Percentiles rank a stretch among this genome's conserved stretches.
phyloP scores from a whole-genome alignment of 2,329 filamentous ascomycete species.

The Penicillium sp. region DNA sequence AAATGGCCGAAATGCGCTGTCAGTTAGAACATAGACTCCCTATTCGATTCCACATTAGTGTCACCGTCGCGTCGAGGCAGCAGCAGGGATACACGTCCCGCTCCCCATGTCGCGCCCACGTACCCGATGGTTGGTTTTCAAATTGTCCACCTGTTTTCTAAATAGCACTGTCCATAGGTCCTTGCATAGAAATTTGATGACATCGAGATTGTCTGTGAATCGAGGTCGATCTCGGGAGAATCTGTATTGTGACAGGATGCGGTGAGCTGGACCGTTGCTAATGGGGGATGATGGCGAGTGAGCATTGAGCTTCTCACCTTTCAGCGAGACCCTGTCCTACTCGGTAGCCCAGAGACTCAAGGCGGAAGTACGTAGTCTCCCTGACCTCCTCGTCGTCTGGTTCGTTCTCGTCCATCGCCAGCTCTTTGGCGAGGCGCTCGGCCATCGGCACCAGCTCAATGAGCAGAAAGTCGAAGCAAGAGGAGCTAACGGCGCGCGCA shows the following conservation, averaged over 20 bases:
- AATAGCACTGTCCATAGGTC: conserved; percentile 95
- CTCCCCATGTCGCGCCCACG: conserved; percentile 22
- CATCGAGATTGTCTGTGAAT: conserved; percentile 87
- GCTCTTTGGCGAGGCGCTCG: conserved; percentile 76
- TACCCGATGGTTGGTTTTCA: conserved; percentile 95
- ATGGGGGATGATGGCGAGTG: neutral
- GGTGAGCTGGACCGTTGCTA: neutral
- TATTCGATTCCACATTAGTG: neutral
- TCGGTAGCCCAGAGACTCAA: conserved; percentile 83
- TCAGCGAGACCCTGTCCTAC: conserved; percentile 92
- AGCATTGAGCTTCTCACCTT: conserved; percentile 53
- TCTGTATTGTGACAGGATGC: conserved; percentile 18
- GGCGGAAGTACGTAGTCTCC: conserved; percentile 78
- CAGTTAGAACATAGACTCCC: conserved; percentile 95
- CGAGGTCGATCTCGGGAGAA: conserved; percentile 68
- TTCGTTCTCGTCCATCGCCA: conserved; percentile 38
- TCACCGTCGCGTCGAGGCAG: neutral
- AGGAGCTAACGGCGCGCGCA: conserved; percentile 74
- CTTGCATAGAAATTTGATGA: conserved; percentile 98
- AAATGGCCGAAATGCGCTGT: conserved; percentile 86
- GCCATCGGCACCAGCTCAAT: conserved; percentile 96
- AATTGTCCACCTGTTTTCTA: conserved; percentile 94
- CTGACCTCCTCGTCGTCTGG: conserved; percentile 67
- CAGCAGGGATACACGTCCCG: neutral
- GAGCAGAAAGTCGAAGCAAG: conserved; percentile 88